Percentiles rank a stretch among this genome's conserved stretches.
These are phyloP conservation scores for Candida pseudoviswanathii DNA, from an alignment of 1,139 yeast genomes.

Conservation along the genomic window DNA sequence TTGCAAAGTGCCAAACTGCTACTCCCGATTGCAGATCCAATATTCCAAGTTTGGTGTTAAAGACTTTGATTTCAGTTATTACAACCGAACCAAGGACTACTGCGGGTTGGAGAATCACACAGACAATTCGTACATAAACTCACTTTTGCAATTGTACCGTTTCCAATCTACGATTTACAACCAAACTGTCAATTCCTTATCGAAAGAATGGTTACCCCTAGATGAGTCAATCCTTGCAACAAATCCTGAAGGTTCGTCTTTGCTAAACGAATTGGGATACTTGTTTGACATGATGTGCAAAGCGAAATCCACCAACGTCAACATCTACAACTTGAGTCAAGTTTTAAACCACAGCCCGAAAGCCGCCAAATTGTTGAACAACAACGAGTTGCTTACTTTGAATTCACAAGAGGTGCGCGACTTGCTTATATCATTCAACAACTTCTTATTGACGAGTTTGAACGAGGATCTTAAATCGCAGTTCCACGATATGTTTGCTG, in stretches of 20 bases:
- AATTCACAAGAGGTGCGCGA: conserved; percentile 38
- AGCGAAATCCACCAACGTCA: conserved; percentile 71
- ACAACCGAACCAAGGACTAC: conserved; percentile 64
- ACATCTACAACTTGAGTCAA: conserved; percentile 69
- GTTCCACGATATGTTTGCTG: conserved; percentile 12
- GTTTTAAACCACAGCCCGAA: conserved; percentile 50
- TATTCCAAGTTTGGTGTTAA: conserved; percentile 92
- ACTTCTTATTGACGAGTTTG: conserved; percentile 56
- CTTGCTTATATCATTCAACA: conserved; percentile 57
- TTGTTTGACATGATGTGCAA: conserved; percentile 88
- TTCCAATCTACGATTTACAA: conserved; percentile 76
- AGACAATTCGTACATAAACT: conserved; percentile 79
- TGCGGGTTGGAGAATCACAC: conserved; percentile 91
- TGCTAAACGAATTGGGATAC: conserved; percentile 83
- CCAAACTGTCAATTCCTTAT: conserved; percentile 55
- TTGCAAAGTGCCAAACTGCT: conserved; percentile 65
- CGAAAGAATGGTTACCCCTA: conserved; percentile 59
- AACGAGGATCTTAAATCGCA: conserved; percentile 48
- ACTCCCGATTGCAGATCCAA: conserved; percentile 71
- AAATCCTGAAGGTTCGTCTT: conserved; percentile 51
- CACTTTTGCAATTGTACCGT: conserved; percentile 80
- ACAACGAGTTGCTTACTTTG: conserved; percentile 44
- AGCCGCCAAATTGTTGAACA: conserved; percentile 53
- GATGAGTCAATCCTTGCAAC: conserved; percentile 29
- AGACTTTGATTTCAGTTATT: conserved; percentile 88